Conservation (phyloP, 176 grass and related monocot genomes). For the Saccharum officinarum region DNA sequence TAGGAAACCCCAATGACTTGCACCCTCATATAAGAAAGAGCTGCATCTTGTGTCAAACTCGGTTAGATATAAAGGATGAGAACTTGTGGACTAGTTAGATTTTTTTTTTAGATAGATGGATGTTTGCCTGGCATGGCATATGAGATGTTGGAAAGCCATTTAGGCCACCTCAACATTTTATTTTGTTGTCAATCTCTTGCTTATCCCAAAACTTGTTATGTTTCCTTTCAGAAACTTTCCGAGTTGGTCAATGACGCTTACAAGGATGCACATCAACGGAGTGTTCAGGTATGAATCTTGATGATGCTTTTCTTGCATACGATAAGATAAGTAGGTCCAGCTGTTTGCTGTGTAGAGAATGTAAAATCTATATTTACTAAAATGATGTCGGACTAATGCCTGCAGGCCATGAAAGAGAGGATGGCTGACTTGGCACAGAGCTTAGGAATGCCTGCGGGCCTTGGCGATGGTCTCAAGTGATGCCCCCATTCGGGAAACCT, state of each 20-base stretch:
- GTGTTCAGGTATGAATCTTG: constrained; percentile 59
- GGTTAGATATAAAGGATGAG: not conserved
- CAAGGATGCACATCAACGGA: constrained; percentile 90
- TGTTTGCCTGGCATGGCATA: not conserved
- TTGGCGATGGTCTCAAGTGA: constrained; percentile 69
- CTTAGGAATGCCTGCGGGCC: constrained; percentile 84
- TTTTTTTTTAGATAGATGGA: not conserved
- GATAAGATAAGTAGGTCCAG: not conserved
- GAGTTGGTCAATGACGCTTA: constrained; percentile 90
- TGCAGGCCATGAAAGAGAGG: constrained; percentile 98
- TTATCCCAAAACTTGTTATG: not conserved
- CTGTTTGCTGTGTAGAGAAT: not conserved
- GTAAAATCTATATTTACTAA: constrained; percentile 11
- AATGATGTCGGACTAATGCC: not conserved
- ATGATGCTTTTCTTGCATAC: not conserved
- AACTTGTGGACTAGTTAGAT: not conserved
- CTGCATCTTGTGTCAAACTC: not conserved
- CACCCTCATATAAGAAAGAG: not conserved
- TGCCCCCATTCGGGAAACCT: not conserved
- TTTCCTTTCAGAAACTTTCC: constrained; percentile 72
- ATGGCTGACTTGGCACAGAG: constrained; percentile 95
- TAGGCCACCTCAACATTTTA: not conserved
- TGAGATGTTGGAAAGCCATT: not conserved
- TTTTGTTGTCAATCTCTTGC: not conserved
- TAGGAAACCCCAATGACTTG: not conserved